Evolutionary conservation across 129 eudicot species (phyloP), one percentile per base, ranked within the genome.

Genomic region (Artemisia argyi): DNA sequence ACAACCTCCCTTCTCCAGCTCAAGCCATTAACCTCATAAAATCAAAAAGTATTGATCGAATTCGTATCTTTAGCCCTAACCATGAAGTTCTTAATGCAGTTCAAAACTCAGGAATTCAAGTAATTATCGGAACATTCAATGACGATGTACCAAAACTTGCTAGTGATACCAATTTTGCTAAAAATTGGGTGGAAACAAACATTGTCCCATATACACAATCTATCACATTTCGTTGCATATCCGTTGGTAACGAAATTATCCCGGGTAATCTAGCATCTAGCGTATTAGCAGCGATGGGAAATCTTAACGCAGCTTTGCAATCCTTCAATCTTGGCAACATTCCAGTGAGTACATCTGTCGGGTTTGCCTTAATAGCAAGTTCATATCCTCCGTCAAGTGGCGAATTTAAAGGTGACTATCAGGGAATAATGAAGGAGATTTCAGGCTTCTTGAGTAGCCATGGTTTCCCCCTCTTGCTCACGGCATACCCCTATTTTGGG

Each of bases 241-340:
- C 83, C n/a, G 51, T 75, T 7, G 88, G 88, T 5, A 84, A 84
- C 10, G 88, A 81, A 69, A 83, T 84, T 10, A 48, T 68, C 62
- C 76, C 78, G 1, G 61, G 85, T 28, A 65, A 77, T 16, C 20
- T 80, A 0, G 9, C 75, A 1, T 50, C 35, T 28, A 54, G 15
- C n/a, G 61, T 77, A 7, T 47, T 69, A n/a, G 74, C 63, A 0
- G 88, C 83, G 3, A 69, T 84, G 18, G 20, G 14, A 9, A 81
- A 84, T 66, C 67, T 84, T 0, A 48, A 80, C 11, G n/a, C 18
- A 2, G 85, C 72, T 1, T 46, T 84, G 35, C 50, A 39, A 39
- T 39, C 46, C 2, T 7, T 39, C 46, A 39, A 7, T 39, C 46
- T 39, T 39, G 11, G 46, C 10, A 39, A 2, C 46, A 39, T 39